Percentiles rank a stretch among this genome's conserved stretches.
Conservation (phyloP, 225 moss, liverwort and hornwort species). For the Pleurozium schreberi region DNA sequence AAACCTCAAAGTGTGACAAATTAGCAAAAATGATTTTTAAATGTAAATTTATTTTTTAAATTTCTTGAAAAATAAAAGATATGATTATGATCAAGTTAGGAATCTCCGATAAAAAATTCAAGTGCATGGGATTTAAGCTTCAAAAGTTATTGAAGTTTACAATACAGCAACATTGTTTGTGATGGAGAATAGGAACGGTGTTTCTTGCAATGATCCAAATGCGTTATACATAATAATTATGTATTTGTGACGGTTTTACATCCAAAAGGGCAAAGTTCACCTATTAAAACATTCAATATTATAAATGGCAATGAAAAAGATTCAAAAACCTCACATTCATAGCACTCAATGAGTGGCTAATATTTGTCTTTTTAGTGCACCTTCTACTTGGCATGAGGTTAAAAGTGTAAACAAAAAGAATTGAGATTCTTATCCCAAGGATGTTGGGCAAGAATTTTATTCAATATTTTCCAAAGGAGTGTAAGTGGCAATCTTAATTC, state of each 20-base stretch:
- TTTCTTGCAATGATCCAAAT: no score
- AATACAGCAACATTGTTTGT: no score
- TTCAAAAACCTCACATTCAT: not conserved
- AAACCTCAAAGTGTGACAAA: no score
- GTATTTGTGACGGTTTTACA: no score
- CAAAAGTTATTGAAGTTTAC: no score
- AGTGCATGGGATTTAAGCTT: no score
- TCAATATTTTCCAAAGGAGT: not conserved
- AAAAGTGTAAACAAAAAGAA: not conserved
- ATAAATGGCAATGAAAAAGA: not conserved
- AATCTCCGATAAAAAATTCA: no score
- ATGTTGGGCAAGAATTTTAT: not conserved
- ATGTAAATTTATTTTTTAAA: no score
- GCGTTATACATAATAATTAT: not conserved
- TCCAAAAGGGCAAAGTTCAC: not conserved
- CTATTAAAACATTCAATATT: not conserved
- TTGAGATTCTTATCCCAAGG: not conserved
- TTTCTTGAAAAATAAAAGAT: no score
- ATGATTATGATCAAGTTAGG: no score
- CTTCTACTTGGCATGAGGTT: not conserved
- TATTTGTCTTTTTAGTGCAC: not conserved
- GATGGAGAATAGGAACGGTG: no score
- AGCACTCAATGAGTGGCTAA: not conserved
- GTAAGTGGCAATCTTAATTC: not conserved
- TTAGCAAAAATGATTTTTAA: no score